Percentiles rank a stretch among this genome's conserved stretches.
Conservation (phyloP, 1,284 basidiomycete species). For the Afroboletus lepidellus region DNA sequence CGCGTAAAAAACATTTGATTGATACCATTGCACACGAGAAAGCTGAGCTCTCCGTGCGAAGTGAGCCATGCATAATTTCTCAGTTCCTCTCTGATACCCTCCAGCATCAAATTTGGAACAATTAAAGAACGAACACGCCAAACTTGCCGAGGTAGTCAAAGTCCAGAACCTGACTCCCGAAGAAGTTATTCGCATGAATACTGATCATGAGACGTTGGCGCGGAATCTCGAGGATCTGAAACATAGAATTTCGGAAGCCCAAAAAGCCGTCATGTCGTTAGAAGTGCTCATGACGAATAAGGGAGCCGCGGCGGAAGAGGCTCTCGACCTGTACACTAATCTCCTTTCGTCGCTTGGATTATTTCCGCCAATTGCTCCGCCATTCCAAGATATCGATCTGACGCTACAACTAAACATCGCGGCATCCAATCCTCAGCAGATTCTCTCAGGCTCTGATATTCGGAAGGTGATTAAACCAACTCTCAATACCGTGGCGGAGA, state of each 20-base stretch:
- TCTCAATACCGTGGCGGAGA: constrained; percentile 65
- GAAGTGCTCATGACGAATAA: constrained; percentile 80
- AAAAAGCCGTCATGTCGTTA: constrained; percentile 65
- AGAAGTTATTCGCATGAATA: constrained; percentile 84
- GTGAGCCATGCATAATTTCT: constrained; percentile 34
- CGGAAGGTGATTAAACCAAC: constrained; percentile 70
- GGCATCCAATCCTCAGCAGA: constrained; percentile 58
- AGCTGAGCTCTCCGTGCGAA: constrained; percentile 53
- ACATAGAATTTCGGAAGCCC: constrained; percentile 69
- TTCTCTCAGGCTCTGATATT: constrained; percentile 65
- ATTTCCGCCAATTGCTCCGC: constrained; percentile 66
- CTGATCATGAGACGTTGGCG: constrained; percentile 73
- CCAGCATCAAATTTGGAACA: constrained; percentile 58
- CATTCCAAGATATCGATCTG: constrained; percentile 67
- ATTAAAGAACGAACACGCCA: constrained; percentile 60
- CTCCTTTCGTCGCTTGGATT: constrained; percentile 72
- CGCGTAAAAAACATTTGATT: constrained; percentile 58
- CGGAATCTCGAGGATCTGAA: constrained; percentile 74
- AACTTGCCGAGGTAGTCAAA: constrained; percentile 65
- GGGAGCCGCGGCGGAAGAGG: constrained; percentile 75
- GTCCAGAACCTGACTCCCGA: constrained; percentile 83
- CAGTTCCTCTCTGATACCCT: constrained; percentile 7
- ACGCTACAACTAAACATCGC: constrained; percentile 75
- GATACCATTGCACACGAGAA: constrained; percentile 63
- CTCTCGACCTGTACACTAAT: constrained; percentile 71